Conservation (phyloP, 148 eudicot genomes). For the Selenicereus undatus region DNA sequence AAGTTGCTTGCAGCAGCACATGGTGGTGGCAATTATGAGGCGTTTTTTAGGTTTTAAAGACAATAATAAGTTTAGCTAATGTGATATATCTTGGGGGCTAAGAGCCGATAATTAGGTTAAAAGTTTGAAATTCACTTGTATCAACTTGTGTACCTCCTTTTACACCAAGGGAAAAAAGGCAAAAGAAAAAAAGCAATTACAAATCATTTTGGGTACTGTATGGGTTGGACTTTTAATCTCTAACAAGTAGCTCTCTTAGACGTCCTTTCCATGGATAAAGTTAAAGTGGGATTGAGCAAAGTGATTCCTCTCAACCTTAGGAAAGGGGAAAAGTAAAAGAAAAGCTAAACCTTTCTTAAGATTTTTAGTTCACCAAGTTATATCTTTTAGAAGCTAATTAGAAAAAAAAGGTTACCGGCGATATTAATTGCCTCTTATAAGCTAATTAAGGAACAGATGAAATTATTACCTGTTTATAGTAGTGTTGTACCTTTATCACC, state of each 20-base stretch:
- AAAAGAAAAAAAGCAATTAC: neutral
- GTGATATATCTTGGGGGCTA: too few relatives aligned
- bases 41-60: neutral
- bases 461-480: too few relatives aligned
- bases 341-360: neutral
- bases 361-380: neutral
- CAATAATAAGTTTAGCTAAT: too few relatives aligned
- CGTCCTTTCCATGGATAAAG: neutral
- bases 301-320: neutral
- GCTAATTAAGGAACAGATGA: too few relatives aligned
- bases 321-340: neutral
- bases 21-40: too few relatives aligned
- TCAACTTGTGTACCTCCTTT: neutral
- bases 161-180: neutral
- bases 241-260: neutral
- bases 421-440: neutral
- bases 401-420: neutral
- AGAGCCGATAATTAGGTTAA: too few relatives aligned
- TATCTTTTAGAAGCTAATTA: neutral
- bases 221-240: neutral
- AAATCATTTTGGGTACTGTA: neutral
- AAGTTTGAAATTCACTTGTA: too few relatives aligned
- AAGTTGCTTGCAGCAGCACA: too few relatives aligned
- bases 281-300: neutral
- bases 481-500: neutral